Percentiles rank a stretch among this genome's conserved stretches.
These are phyloP conservation scores for Aspergillus sp. DNA, from an alignment of 2,329 filamentous ascomycete genomes.

Conservation along the genomic window DNA sequence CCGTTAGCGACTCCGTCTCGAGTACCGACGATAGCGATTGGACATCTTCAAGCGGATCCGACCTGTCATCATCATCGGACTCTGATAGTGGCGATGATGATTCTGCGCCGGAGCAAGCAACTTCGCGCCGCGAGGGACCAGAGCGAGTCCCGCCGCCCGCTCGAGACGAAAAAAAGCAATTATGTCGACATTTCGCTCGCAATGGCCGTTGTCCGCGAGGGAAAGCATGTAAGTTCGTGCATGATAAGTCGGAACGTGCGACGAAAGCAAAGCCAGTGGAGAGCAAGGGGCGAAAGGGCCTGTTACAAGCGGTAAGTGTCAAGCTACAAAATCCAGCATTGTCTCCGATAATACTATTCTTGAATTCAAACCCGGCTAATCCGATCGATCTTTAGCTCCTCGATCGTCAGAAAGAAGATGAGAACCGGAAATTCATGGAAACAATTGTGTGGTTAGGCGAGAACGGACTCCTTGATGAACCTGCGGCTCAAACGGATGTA, in stretches of 20 bases:
- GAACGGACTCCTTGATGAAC: slow-evolving; percentile 37
- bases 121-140: slow-evolving; percentile 41
- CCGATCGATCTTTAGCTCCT: slow-evolving; percentile 34
- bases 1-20: slow-evolving; percentile 11
- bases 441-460: slow-evolving; percentile 45
- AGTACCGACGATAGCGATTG: slow-evolving; percentile 32
- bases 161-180: slow-evolving; percentile 31
- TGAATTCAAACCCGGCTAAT: slow-evolving; percentile 5
- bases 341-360: neutral
- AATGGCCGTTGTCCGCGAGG: slow-evolving; percentile 45
- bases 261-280: slow-evolving; percentile 28
- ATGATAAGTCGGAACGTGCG: slow-evolving; percentile 35
- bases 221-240: slow-evolving; percentile 42
- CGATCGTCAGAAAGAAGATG: slow-evolving; percentile 43
- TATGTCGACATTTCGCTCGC: slow-evolving; percentile 43
- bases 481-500: slow-evolving; percentile 1
- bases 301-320: slow-evolving; percentile 44
- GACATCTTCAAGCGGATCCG: slow-evolving; percentile 41
- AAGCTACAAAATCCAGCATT: neutral
- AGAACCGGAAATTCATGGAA: slow-evolving; percentile 42
- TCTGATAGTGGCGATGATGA: slow-evolving; percentile 30
- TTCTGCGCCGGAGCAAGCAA: slow-evolving; percentile 43
- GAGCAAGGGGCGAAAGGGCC: slow-evolving; percentile 38
- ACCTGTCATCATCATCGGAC: slow-evolving; percentile 23
- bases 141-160: slow-evolving; percentile 40